A percentile compares a stretch with the other conserved stretches of the same genome.
Evolutionary conservation across 2,329 filamentous ascomycete species (phyloP).

Genomic region (Talaromyces sp.): DNA sequence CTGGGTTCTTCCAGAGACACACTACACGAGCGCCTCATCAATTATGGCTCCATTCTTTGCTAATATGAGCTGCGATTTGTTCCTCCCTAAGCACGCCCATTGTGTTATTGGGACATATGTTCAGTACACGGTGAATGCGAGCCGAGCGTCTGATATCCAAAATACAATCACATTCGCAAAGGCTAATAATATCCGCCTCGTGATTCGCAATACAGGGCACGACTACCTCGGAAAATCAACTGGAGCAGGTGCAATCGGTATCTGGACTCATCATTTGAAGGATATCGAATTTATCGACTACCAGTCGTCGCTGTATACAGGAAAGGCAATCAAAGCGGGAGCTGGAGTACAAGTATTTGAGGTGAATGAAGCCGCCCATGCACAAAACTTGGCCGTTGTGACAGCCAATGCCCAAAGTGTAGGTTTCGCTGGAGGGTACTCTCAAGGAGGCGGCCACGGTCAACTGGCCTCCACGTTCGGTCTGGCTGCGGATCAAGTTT

Average conservation of each 20-base stretch:
- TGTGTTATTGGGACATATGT: slow-evolving; percentile 17
- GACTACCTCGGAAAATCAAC: slow-evolving; percentile 43
- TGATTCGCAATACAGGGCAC: slow-evolving; percentile 52
- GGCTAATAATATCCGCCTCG: slow-evolving; percentile 30
- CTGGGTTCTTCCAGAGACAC: too few relatives aligned
- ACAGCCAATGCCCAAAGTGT: slow-evolving; percentile 44
- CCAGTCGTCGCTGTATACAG: not conserved
- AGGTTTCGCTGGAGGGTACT: slow-evolving; percentile 56
- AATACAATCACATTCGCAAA: slow-evolving; percentile 36
- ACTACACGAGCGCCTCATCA: too few relatives aligned
- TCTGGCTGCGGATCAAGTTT: slow-evolving; percentile 54
- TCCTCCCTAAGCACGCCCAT: slow-evolving; percentile 21
- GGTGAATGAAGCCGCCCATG: slow-evolving; percentile 26
- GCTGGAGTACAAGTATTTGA: slow-evolving; percentile 25
- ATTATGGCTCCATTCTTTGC: slow-evolving; percentile 15
- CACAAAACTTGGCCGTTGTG: slow-evolving; percentile 48
- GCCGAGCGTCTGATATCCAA: slow-evolving; percentile 19
- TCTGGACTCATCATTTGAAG: slow-evolving; percentile 49
- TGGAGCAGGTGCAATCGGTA: slow-evolving; percentile 42
- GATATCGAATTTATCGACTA: slow-evolving; percentile 33
- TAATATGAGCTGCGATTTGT: slow-evolving; percentile 41
- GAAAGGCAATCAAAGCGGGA: not conserved
- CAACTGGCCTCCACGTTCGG: slow-evolving; percentile 27
- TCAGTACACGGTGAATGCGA: slow-evolving; percentile 29
- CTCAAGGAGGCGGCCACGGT: slow-evolving; percentile 57